Base-by-base conservation (phyloP, 2,329 filamentous ascomycete genomes). In the Diaporthe humulicola region DNA sequence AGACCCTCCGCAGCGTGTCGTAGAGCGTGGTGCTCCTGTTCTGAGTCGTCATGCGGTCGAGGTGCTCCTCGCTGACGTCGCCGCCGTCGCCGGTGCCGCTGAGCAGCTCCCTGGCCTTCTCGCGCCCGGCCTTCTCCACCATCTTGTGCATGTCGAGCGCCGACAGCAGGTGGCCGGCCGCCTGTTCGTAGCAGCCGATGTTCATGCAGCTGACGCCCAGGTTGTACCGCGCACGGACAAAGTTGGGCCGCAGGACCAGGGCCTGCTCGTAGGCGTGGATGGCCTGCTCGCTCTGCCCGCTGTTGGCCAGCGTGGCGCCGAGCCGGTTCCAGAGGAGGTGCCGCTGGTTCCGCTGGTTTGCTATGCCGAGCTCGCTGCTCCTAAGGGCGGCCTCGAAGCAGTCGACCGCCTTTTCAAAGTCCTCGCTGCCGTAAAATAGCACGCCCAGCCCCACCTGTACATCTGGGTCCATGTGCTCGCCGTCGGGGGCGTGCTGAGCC, bases 401-500 rank as follows among this genome's bases (percentile, higher is more conserved):
- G 87, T 99, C 97, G 50, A 99, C 96, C 0, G 97, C 97, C 87
- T 99, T 99, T 82, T 97, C 95, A 86, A 98, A 98, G 82, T 98
- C 96, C 85, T 99, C 97, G 40, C 95, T 95, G 70, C 96, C 97
- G 85, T 99, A 99, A 87, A 99, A 98, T 22, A 99, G 90, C 6
- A 99, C 97, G 48, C 97, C 97, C 1, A 99, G 89, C 1, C 97
- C 97, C 74, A 99, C 97, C 85, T 99, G 97, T 10, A 99, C 97
- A 82, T 99, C 97, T 0, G 97, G 97, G 81, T 99, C 97, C 94
- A 99, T 98, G 81, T 97, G 95, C 81, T 95, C 95, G 76, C 96
- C 97, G 66, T 95, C 93, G 0, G 97, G 97, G 40, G 95, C 97
- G 66, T 98, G 90, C 80, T 98, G 96, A 0, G 97, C 97, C 0